These are phyloP conservation scores for Trifolium fragiferum DNA, from an alignment of 306 rosid genomes.

Conservation along the genomic window DNA sequence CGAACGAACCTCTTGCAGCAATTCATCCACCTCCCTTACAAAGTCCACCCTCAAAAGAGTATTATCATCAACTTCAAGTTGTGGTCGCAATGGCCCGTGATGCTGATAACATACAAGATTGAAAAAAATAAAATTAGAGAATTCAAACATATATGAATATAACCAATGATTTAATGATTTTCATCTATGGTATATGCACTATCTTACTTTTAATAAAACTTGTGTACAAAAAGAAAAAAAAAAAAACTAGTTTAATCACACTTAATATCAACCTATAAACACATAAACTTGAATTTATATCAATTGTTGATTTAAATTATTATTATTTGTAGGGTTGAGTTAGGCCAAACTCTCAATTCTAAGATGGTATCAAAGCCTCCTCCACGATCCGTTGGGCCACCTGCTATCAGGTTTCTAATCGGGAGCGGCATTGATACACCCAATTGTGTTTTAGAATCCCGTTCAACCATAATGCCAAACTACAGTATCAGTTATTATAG, in stretches of 20 bases:
- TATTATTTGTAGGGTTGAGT: neutral
- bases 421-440: neutral
- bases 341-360: no score
- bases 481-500: slow-evolving; percentile 14
- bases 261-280: neutral
- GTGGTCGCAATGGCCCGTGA: slow-evolving; percentile 69
- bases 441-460: neutral
- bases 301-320: slow-evolving; percentile 17
- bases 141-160: neutral
- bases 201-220: slow-evolving; percentile 30
- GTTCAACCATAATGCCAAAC: slow-evolving; percentile 1
- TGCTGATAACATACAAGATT: slow-evolving; percentile 57
- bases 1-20: slow-evolving; percentile 73
- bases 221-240: slow-evolving; percentile 4
- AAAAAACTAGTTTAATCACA: neutral
- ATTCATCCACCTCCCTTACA: slow-evolving; percentile 84
- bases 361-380: no score
- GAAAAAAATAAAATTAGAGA: neutral
- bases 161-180: neutral
- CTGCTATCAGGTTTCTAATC: no score
- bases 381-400: no score
- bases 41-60: slow-evolving; percentile 83
- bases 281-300: neutral
- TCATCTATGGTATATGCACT: slow-evolving; percentile 20
- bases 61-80: slow-evolving; percentile 68